Percentiles rank a stretch among this genome's conserved stretches.
Conservation (phyloP, 2,329 filamentous ascomycete species). For the Fusarium ramigenum region DNA sequence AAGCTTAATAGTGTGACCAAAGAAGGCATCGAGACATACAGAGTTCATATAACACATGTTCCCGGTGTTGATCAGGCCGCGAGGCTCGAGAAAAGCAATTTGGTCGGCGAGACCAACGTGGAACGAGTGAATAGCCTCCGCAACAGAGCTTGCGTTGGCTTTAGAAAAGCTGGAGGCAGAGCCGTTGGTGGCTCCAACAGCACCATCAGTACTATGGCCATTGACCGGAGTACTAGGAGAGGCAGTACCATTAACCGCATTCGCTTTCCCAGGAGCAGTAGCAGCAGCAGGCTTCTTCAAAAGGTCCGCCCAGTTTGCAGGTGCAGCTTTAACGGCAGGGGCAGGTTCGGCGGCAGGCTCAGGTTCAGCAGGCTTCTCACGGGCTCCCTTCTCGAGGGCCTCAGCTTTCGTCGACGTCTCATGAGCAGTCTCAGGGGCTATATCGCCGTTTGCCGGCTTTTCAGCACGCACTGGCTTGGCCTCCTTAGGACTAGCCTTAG, state of each 20-base stretch:
- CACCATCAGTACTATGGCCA: conserved; percentile 33
- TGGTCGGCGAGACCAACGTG: conserved; percentile 71
- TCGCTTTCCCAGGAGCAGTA: conserved; percentile 23
- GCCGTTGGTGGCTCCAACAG: conserved; percentile 28
- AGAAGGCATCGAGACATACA: conserved; percentile 62
- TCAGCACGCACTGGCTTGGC: conserved; percentile 40
- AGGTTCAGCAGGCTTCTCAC: conserved; percentile 41
- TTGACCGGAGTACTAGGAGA: conserved; percentile 34
- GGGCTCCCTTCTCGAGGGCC: conserved; percentile 32
- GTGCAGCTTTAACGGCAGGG: conserved; percentile 44
- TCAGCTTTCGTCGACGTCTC: conserved; percentile 17
- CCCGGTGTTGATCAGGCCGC: conserved; percentile 93
- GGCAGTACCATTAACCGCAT: conserved; percentile 43
- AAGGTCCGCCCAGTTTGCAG: conserved; percentile 54
- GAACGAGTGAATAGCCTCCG: conserved; percentile 80
- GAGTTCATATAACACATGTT: conserved; percentile 99
- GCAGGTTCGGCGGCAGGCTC: conserved; percentile 27
- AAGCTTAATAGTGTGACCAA: conserved; percentile 41
- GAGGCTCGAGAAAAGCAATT: conserved; percentile 86
- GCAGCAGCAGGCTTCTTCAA: conserved; percentile 46
- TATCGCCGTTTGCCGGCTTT: conserved; percentile 38
- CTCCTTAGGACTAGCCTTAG: conserved; percentile 51
- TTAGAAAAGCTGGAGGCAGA: conserved; percentile 53
- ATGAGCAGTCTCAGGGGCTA: conserved; percentile 16
- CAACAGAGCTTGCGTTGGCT: conserved; percentile 67